Evolutionary conservation across 768 basidiomycete genomes (phyloP).

Genomic region (Agaricus subrufescens): DNA sequence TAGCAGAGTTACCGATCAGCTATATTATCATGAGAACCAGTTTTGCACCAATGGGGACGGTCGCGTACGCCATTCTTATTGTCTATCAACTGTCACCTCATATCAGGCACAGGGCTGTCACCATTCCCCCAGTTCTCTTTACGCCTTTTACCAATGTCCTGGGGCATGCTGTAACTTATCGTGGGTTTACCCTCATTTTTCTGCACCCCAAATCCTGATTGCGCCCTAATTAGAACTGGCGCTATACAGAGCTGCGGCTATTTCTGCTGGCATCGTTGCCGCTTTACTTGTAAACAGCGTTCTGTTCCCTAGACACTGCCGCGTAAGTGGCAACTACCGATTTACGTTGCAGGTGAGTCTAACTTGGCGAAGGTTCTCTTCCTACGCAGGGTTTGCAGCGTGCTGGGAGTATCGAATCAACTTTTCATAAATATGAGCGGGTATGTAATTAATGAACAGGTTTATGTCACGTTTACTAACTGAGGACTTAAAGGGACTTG

Average conservation of each 20-base stretch:
- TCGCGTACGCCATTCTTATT: constrained; percentile 28
- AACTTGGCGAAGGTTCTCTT: constrained; percentile 32
- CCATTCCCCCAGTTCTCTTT: neutral
- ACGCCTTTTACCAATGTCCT: neutral
- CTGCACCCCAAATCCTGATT: neutral
- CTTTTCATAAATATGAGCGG: constrained; percentile 39
- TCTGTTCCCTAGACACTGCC: constrained; percentile 42
- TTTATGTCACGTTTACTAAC: neutral
- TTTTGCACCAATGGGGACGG: constrained; percentile 36
- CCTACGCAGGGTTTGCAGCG: constrained; percentile 32
- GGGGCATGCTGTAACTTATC: neutral
- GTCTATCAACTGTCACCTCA: neutral
- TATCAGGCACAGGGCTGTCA: neutral
- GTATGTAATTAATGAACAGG: constrained; percentile 17
- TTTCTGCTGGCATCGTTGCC: constrained; percentile 38
- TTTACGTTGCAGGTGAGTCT: neutral
- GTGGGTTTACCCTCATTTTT: neutral
- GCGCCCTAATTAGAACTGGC: constrained; percentile 28
- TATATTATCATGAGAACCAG: constrained; percentile 37
- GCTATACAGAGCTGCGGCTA: constrained; percentile 33
- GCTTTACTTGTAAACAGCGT: constrained; percentile 40
- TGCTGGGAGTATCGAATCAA: constrained; percentile 33
- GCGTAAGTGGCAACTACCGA: constrained; percentile 21
- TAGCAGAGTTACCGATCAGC: constrained; percentile 39
- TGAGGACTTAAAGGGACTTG: constrained; percentile 24